phyloP scores from a whole-genome alignment of 306 rosid genomes.

The Castanospermum australe region DNA sequence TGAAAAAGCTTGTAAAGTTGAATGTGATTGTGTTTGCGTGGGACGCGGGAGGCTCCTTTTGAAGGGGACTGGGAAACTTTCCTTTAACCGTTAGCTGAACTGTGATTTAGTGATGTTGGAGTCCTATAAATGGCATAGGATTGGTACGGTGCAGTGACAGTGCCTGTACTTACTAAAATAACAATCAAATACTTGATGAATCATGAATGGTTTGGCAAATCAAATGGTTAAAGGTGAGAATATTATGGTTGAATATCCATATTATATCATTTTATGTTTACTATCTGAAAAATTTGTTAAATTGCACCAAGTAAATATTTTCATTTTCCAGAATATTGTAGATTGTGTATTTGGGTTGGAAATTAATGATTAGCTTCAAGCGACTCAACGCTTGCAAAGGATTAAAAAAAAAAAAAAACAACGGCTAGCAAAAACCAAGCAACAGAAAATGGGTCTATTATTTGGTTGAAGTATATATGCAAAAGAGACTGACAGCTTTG shows the following conservation, averaged over 20 bases:
- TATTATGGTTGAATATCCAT: not conserved
- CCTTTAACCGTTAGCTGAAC: slow-evolving; percentile 33
- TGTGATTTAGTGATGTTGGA: slow-evolving; percentile 23
- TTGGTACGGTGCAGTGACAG: not conserved
- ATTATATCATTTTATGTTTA: not conserved
- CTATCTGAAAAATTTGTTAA: not conserved
- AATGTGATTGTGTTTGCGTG: slow-evolving; percentile 46
- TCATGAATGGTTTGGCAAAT: not conserved
- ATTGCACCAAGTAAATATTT: not conserved
- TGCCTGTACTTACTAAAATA: not conserved
- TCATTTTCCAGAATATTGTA: not conserved
- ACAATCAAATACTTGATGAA: not conserved
- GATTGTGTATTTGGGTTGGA: not conserved
- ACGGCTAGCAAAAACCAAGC: not conserved
- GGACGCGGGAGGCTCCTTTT: slow-evolving; percentile 54
- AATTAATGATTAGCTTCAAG: not conserved
- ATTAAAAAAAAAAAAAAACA: not conserved
- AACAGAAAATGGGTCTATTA: not conserved
- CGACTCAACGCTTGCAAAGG: not conserved
- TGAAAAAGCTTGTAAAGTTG: slow-evolving; percentile 46
- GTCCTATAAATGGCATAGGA: slow-evolving; percentile 3
- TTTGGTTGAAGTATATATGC: not conserved
- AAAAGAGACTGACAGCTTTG: not conserved
- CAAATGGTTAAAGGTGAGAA: not conserved
- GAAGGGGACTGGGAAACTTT: slow-evolving; percentile 31